Percentiles rank a stretch among this genome's conserved stretches.
Evolutionary conservation across 768 basidiomycete genomes (phyloP).

Genomic region (Trametes cubensis): DNA sequence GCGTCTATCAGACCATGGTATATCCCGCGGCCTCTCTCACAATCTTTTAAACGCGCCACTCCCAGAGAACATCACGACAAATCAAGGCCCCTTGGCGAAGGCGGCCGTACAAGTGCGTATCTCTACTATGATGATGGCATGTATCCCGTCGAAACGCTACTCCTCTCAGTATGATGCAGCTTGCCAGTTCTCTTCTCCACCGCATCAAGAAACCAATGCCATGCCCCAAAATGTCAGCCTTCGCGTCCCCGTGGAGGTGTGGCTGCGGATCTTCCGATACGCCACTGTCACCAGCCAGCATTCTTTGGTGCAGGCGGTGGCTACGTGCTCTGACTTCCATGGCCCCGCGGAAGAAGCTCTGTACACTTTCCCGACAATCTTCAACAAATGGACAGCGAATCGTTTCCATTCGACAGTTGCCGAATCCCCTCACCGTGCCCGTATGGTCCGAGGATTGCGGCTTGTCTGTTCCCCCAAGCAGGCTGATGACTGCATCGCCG

Average conservation of each 20-base stretch:
- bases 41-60: too few species aligned
- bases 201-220: too few species aligned
- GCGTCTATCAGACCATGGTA: too few species aligned
- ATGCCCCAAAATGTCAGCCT: too few species aligned
- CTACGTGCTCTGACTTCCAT: neutral
- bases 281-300: neutral
- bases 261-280: constrained; percentile 2
- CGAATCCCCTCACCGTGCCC: neutral
- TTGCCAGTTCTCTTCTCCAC: too few species aligned
- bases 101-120: too few species aligned
- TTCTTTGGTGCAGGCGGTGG: neutral
- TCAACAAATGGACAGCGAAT: neutral
- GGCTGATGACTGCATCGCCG: neutral
- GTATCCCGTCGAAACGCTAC: too few species aligned
- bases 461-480: neutral
- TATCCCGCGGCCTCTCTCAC: too few species aligned
- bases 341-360: neutral
- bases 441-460: neutral
- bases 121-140: too few species aligned
- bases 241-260: neutral
- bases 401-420: neutral
- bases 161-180: too few species aligned
- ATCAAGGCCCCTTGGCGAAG: too few species aligned
- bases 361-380: neutral
- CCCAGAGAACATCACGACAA: too few species aligned